phyloP scores from a whole-genome alignment of 2,329 filamentous ascomycete genomes.

The Microdochium nivale region DNA sequence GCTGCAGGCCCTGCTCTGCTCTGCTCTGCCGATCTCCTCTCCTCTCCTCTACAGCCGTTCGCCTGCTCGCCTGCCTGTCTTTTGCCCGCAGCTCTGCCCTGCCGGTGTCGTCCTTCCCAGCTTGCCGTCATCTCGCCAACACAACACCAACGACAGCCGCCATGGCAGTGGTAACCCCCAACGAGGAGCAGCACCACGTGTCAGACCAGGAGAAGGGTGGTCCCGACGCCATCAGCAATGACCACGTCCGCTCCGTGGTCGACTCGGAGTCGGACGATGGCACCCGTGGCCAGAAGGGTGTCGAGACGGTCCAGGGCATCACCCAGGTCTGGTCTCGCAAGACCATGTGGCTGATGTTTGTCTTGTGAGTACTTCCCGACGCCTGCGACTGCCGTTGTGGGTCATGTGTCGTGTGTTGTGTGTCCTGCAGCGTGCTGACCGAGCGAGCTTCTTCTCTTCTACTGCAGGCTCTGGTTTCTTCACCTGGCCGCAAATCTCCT shows the following conservation, averaged over 20 bases:
- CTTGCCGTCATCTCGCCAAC: neutral
- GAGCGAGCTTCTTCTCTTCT: neutral
- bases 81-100: neutral
- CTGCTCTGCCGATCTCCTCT: neutral
- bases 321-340: slow-evolving; percentile 28
- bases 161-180: neutral
- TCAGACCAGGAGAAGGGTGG: neutral
- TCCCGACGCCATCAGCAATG: neutral
- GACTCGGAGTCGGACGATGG: slow-evolving; percentile 6
- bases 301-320: slow-evolving; percentile 27
- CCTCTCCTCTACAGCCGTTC: neutral
- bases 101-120: neutral
- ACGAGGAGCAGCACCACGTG: neutral
- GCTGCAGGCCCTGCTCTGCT: neutral
- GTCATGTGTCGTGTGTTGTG: neutral
- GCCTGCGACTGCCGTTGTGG: neutral
- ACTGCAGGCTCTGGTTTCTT: slow-evolving; percentile 28
- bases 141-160: neutral
- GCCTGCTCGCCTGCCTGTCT: neutral
- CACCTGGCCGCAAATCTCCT: slow-evolving; percentile 27
- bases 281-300: slow-evolving; percentile 25
- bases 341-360: slow-evolving; percentile 28
- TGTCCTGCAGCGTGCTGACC: too few species aligned
- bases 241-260: slow-evolving; percentile 10
- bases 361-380: slow-evolving; percentile 20